These are phyloP conservation scores for Eurotiales sp. DNA, from an alignment of 2,329 filamentous ascomycete genomes.

Conservation along the genomic window DNA sequence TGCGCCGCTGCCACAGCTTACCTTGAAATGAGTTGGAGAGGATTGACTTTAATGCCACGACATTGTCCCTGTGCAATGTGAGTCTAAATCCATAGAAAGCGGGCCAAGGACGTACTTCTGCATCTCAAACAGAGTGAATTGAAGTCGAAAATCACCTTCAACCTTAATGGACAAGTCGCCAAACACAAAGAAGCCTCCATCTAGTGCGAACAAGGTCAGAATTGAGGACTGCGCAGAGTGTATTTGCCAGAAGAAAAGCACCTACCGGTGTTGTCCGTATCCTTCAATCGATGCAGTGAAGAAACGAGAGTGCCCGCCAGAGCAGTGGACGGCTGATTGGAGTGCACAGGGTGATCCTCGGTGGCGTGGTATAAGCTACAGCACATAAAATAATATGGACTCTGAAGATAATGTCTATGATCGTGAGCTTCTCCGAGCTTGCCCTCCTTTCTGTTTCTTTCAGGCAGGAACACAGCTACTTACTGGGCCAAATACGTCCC, in stretches of 20 bases:
- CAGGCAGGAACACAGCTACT: conserved; percentile 32
- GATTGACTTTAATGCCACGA: conserved; percentile 51
- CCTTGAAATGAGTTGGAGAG: conserved; percentile 67
- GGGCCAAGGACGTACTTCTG: conserved; percentile 44
- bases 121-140: conserved; percentile 76
- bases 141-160: conserved; percentile 67
- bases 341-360: conserved; percentile 42
- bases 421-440: background rate
- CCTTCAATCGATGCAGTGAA: conserved; percentile 77
- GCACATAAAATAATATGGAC: conserved; percentile 62
- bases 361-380: conserved; percentile 52
- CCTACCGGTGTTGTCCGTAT: conserved; percentile 63
- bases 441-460: background rate
- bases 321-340: conserved; percentile 46
- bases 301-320: conserved; percentile 72
- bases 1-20: conserved; percentile 31
- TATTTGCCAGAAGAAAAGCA: conserved; percentile 10
- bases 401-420: conserved; percentile 58
- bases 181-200: conserved; percentile 88
- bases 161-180: conserved; percentile 77
- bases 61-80: conserved; percentile 32
- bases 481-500: conserved; percentile 57
- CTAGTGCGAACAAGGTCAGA: conserved; percentile 31
- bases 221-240: background rate
- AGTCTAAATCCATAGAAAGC: background rate